phyloP scores from a whole-genome alignment of 2,329 filamentous ascomycete genomes.

The Cyanodermella asteris region DNA sequence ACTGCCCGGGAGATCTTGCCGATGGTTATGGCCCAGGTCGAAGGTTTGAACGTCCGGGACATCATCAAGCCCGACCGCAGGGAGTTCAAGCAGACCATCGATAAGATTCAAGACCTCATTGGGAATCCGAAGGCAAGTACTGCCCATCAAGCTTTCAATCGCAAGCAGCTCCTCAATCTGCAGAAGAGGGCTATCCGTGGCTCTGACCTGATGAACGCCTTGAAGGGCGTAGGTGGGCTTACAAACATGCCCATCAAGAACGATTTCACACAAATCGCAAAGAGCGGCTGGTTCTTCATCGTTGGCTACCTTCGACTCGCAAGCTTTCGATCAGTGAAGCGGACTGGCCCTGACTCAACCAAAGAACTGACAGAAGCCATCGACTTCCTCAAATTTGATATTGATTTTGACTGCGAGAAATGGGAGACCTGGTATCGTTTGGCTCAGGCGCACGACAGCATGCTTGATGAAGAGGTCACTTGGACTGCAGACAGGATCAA shows the following conservation, averaged over 20 bases:
- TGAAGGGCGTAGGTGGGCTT: conserved; percentile 55
- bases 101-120: conserved; percentile 77
- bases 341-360: conserved; percentile 55
- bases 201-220: conserved; percentile 53
- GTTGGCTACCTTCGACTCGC: conserved; percentile 73
- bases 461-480: conserved; percentile 66
- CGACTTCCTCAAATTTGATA: conserved; percentile 56
- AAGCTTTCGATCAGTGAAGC: conserved; percentile 62
- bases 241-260: conserved; percentile 48
- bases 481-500: conserved; percentile 88
- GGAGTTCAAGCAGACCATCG: conserved; percentile 76
- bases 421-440: conserved; percentile 87
- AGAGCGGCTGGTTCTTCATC: conserved; percentile 78
- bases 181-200: conserved; percentile 71
- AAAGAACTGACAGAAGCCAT: conserved; percentile 68
- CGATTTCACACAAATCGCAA: conserved; percentile 48
- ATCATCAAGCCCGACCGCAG: conserved; percentile 73
- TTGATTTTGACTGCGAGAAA: conserved; percentile 59
- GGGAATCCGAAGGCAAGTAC: conserved; percentile 51
- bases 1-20: conserved; percentile 67
- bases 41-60: conserved; percentile 73
- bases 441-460: conserved; percentile 69
- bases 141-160: conserved; percentile 71
- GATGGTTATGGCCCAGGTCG: conserved; percentile 60
- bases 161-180: conserved; percentile 58